Conservation (phyloP, 139 green algal genomes). For the Pleodorina starrii region DNA sequence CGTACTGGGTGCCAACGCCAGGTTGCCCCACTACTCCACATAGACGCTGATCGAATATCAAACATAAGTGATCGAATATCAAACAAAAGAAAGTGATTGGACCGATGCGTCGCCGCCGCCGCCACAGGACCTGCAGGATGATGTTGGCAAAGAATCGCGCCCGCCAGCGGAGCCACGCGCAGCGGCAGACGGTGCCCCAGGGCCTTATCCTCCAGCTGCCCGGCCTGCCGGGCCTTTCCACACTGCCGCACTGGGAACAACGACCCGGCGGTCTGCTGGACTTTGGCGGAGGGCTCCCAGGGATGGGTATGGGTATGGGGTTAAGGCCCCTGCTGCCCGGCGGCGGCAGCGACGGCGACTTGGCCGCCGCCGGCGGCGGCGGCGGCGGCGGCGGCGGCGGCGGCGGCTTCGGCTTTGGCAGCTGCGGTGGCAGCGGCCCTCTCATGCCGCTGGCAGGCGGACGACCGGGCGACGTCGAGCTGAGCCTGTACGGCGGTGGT, state of each 20-base stretch:
- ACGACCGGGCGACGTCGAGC: not conserved
- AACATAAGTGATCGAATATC: too few species aligned
- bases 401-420: too few species aligned
- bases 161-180: conserved; percentile 10
- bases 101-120: too few species aligned
- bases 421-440: not conserved
- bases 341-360: not conserved
- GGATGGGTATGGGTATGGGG: too few species aligned
- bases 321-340: not conserved
- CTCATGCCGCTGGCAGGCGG: not conserved
- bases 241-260: not conserved
- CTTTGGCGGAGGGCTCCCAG: too few species aligned
- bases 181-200: not conserved
- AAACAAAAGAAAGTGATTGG: too few species aligned
- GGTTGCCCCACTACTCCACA: too few species aligned
- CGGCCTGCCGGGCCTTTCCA: not conserved
- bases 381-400: too few species aligned
- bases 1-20: too few species aligned
- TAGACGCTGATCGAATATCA: too few species aligned
- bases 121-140: conserved; percentile 24
- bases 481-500: not conserved
- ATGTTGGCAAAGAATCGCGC: conserved; percentile 40
- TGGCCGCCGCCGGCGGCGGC: too few species aligned
- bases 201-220: not conserved
- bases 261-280: too few species aligned